Percentiles rank a stretch among this genome's conserved stretches.
phyloP scores from a whole-genome alignment of 2,329 filamentous ascomycete genomes.

The Colletotrichum sp. region DNA sequence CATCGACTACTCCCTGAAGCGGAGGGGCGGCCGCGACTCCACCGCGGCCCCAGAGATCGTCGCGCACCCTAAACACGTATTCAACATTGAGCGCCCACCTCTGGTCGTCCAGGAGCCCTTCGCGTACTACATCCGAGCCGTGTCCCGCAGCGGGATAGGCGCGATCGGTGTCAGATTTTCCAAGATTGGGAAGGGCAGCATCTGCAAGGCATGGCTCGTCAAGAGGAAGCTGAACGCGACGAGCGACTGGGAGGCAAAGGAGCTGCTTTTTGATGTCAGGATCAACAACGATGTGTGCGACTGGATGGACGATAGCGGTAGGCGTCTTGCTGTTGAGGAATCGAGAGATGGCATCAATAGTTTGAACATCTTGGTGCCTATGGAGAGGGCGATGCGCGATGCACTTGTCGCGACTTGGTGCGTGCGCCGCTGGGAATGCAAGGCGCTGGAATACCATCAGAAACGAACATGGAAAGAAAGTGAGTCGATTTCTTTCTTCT shows the following conservation, averaged over 20 bases:
- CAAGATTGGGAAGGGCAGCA: conserved; percentile 1
- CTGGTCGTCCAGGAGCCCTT: conserved; percentile 31
- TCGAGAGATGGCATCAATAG: conserved; percentile 29
- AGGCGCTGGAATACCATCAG: conserved; percentile 23
- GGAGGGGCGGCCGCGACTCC: neutral
- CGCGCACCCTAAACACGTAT: conserved; percentile 35
- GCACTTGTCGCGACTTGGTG: conserved; percentile 41
- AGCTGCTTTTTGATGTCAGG: conserved; percentile 32
- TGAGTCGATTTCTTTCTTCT: neutral
- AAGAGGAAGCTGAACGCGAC: neutral
- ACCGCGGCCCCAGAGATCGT: conserved; percentile 26
- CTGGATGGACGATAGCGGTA: conserved; percentile 33
- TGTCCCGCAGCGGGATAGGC: neutral
- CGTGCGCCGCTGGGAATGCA: conserved; percentile 37
- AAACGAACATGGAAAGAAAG: conserved; percentile 12
- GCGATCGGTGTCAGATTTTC: neutral
- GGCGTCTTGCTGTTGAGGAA: conserved; percentile 36
- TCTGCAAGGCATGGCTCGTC: conserved; percentile 22
- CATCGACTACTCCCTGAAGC: conserved; percentile 32
- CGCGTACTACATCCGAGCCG: conserved; percentile 28
- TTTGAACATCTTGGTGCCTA: conserved; percentile 34
- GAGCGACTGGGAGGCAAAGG: conserved; percentile 24
- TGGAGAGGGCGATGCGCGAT: conserved; percentile 32
- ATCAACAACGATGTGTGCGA: conserved; percentile 30
- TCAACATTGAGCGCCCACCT: conserved; percentile 37